phyloP scores from a whole-genome alignment of 257 asterid genomes.

The Penstemon newberryi region DNA sequence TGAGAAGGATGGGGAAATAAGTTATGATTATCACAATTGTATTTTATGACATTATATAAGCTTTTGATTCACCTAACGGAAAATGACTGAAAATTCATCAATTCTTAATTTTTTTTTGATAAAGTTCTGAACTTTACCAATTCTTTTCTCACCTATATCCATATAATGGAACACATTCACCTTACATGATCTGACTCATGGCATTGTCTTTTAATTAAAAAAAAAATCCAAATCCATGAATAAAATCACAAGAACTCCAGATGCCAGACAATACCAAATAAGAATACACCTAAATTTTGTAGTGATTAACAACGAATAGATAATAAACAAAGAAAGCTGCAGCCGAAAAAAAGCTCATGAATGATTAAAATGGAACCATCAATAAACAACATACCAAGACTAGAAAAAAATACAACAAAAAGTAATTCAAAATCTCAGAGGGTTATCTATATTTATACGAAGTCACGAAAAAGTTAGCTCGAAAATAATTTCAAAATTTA shows the following conservation, averaged over 20 bases:
- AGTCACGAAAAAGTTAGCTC: background rate
- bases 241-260: constrained; percentile 15
- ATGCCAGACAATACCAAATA: background rate
- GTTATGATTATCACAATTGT: too few species aligned
- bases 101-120: background rate
- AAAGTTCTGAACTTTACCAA: background rate
- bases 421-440: constrained; percentile 1
- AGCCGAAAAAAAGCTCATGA: background rate
- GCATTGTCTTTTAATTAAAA: constrained; percentile 8
- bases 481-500: background rate
- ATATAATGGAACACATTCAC: background rate
- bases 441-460: background rate
- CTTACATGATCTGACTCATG: background rate
- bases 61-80: constrained; percentile 11
- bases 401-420: constrained; percentile 3
- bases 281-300: background rate
- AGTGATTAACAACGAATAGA: background rate
- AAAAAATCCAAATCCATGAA: too few species aligned
- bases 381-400: background rate
- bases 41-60: background rate
- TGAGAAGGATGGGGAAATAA: too few species aligned
- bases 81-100: background rate
- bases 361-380: background rate
- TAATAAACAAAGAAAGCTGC: background rate
- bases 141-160: background rate